Evolutionary conservation across 768 basidiomycete species (phyloP).

Genomic region (Pisolithus sp.): DNA sequence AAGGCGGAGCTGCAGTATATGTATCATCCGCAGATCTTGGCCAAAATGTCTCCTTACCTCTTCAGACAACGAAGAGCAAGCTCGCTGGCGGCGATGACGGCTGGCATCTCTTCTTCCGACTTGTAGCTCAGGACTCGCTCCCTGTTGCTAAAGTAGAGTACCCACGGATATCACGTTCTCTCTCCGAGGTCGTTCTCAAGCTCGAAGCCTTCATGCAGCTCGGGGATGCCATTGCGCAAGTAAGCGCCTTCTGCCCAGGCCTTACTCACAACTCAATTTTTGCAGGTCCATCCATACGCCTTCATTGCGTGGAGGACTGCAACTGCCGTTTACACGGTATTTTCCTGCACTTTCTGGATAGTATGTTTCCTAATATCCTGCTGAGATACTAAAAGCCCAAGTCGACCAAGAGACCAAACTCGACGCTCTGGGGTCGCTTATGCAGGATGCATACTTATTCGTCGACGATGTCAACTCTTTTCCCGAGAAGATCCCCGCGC

Average conservation of each 20-base stretch:
- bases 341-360: not conserved
- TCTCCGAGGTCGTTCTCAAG: slow-evolving; percentile 17
- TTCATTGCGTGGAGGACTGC: slow-evolving; percentile 24
- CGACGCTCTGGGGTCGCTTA: slow-evolving; percentile 21
- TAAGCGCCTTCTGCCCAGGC: not conserved
- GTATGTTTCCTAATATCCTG: slow-evolving; percentile 3
- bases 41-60: slow-evolving; percentile 11
- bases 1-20: not conserved
- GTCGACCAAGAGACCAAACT: slow-evolving; percentile 21
- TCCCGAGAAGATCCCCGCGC: slow-evolving; percentile 20
- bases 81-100: not conserved
- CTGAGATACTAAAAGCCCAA: slow-evolving; percentile 25
- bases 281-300: slow-evolving; percentile 21
- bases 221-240: slow-evolving; percentile 19
- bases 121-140: slow-evolving; percentile 8
- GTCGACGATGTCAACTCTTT: slow-evolving; percentile 24
- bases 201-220: slow-evolving; percentile 21
- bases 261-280: not conserved
- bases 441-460: slow-evolving; percentile 28
- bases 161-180: slow-evolving; percentile 8
- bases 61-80: slow-evolving; percentile 7
- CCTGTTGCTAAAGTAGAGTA: not conserved
- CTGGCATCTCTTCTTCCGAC: slow-evolving; percentile 19
- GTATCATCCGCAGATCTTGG: slow-evolving; percentile 7
- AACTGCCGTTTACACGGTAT: slow-evolving; percentile 24